phyloP scores from a whole-genome alignment of 495 filamentous ascomycete species.

The Annulohypoxylon maeteangense region DNA sequence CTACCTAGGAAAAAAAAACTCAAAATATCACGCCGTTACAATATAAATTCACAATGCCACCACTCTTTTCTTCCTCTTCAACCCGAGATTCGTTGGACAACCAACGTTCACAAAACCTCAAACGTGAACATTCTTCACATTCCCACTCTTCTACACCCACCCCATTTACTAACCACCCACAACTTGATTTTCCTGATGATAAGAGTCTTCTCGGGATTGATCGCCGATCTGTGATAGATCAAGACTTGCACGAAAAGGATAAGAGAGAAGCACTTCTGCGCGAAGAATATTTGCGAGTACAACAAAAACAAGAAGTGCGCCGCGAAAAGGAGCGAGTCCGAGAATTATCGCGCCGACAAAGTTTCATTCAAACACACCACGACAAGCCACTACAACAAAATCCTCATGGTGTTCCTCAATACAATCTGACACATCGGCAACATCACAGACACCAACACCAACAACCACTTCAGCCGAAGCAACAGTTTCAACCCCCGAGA shows the following conservation, averaged over 20 bases:
- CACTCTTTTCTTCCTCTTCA: constrained; percentile 9
- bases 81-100: not conserved
- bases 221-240: not conserved
- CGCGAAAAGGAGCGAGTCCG: not conserved
- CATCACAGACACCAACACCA: not conserved
- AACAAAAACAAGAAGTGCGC: not conserved
- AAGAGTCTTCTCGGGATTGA: not conserved
- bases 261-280: not conserved
- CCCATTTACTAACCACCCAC: not conserved
- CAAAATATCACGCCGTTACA: not conserved
- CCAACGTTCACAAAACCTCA: not conserved
- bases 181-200: not conserved
- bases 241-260: not conserved
- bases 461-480: not conserved
- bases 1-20: not conserved
- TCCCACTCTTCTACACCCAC: not conserved
- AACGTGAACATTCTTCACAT: not conserved
- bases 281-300: not conserved
- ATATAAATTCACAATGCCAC: constrained; percentile 2
- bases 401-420: not conserved
- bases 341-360: not conserved
- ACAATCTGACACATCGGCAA: not conserved
- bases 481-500: not conserved
- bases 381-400: not conserved
- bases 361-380: not conserved